These are phyloP conservation scores for Nakaseomyces sp. DNA, from an alignment of 1,139 yeast genomes.

Conservation along the genomic window DNA sequence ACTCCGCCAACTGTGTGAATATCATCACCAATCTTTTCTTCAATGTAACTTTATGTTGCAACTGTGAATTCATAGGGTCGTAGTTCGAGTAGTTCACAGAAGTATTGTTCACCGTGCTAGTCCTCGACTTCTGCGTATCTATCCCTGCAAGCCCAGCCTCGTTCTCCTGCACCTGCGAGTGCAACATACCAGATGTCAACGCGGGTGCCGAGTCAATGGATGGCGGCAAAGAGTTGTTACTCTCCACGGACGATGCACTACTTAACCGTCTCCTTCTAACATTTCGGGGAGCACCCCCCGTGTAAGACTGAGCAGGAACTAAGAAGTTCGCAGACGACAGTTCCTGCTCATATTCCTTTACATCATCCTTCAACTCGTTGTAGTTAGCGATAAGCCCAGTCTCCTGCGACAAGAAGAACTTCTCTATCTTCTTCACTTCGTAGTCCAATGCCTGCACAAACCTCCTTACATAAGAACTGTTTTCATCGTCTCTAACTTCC, in stretches of 20 bases:
- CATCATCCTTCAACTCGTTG: constrained; percentile 43
- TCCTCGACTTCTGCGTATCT: background rate
- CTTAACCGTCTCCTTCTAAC: constrained; percentile 10
- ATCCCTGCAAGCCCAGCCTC: background rate
- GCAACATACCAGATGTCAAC: constrained; percentile 2
- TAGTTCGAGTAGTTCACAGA: constrained; percentile 1
- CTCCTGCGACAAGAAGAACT: constrained; percentile 50
- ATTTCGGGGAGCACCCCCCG: background rate
- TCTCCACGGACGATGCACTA: constrained; percentile 12
- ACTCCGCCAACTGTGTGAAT: constrained; percentile 72
- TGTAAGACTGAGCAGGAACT: background rate
- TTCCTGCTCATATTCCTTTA: constrained; percentile 26
- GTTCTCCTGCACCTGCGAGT: background rate
- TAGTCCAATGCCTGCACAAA: constrained; percentile 47
- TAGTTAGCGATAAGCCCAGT: constrained; percentile 40
- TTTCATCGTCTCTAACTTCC: constrained; percentile 12
- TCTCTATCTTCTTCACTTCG: constrained; percentile 53
- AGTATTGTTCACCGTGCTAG: constrained; percentile 6
- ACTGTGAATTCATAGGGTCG: constrained; percentile 1
- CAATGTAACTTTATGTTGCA: constrained; percentile 45
- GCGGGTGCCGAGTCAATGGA: constrained; percentile 15
- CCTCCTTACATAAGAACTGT: constrained; percentile 18
- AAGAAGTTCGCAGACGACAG: constrained; percentile 2
- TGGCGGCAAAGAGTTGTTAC: constrained; percentile 8
- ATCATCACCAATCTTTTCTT: constrained; percentile 57